These are phyloP conservation scores for Alloteropsis semialata DNA, from an alignment of 176 grass and related monocot genomes.

Conservation along the genomic window DNA sequence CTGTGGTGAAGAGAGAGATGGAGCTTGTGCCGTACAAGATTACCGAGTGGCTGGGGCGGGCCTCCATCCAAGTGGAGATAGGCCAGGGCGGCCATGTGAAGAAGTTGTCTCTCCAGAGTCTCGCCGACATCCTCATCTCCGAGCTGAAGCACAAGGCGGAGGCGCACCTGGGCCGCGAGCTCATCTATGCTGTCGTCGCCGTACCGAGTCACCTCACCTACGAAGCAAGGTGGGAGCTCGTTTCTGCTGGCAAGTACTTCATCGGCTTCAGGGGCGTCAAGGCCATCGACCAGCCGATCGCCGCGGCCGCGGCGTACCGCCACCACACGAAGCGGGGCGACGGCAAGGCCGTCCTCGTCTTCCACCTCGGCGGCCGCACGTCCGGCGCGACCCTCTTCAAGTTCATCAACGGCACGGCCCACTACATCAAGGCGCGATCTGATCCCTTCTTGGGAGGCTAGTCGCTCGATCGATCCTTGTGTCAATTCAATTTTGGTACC, in stretches of 20 bases:
- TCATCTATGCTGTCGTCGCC: not conserved
- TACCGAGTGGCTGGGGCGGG: not conserved
- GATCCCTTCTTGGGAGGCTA: not conserved
- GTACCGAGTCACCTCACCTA: not conserved
- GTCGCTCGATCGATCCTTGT: too few relatives aligned
- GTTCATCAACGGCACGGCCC: not conserved
- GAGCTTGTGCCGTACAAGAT: not conserved
- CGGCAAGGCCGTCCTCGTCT: not conserved
- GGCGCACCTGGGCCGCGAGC: not conserved
- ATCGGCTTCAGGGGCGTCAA: too few relatives aligned
- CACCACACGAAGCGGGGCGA: not conserved
- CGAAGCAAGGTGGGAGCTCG: not conserved
- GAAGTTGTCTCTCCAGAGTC: too few relatives aligned
- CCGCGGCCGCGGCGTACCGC: not conserved
- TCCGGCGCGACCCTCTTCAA: not conserved
- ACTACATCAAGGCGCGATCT: not conserved
- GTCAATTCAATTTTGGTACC: too few relatives aligned
- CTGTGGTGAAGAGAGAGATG: not conserved
- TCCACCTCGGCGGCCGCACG: not conserved
- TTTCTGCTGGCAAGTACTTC: fast-evolving
- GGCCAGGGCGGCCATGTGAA: too few relatives aligned
- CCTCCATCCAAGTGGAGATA: not conserved
- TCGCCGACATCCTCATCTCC: too few relatives aligned
- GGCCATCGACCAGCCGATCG: not conserved
- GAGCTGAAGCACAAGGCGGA: not conserved